These are phyloP conservation scores for Cantharellus anzutake DNA, from an alignment of 768 basidiomycete species.

Conservation along the genomic window DNA sequence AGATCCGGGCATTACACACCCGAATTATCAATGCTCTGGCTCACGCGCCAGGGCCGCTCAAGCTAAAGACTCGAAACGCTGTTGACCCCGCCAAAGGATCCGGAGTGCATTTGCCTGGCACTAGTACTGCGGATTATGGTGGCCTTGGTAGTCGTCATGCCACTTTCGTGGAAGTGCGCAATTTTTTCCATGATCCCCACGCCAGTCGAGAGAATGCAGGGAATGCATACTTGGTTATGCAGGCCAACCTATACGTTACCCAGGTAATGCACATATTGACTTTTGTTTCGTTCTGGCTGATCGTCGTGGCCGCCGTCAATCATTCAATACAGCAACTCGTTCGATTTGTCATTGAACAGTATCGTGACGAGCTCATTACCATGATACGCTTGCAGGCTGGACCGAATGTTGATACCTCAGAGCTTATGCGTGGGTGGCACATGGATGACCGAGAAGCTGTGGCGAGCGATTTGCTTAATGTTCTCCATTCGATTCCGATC, in stretches of 20 bases:
- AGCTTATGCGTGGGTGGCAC: slow-evolving; percentile 8
- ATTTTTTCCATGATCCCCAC: slow-evolving; percentile 83
- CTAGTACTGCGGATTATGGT: slow-evolving; percentile 2
- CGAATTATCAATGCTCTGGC: slow-evolving; percentile 56
- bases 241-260: slow-evolving; percentile 82
- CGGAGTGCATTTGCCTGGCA: neutral
- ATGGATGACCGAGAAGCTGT: slow-evolving; percentile 67
- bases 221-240: slow-evolving; percentile 82
- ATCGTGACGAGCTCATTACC: slow-evolving; percentile 65
- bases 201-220: slow-evolving; percentile 69
- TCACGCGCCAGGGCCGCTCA: slow-evolving; percentile 58
- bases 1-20: slow-evolving; percentile 61
- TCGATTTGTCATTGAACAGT: slow-evolving; percentile 82
- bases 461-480: slow-evolving; percentile 69
- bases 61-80: slow-evolving; percentile 27
- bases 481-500: slow-evolving; percentile 81
- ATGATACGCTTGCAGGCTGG: slow-evolving; percentile 33
- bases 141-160: slow-evolving; percentile 53
- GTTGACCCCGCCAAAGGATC: neutral
- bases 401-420: slow-evolving; percentile 1
- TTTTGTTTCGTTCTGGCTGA: neutral
- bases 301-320: neutral
- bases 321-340: slow-evolving; percentile 53
- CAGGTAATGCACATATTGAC: slow-evolving; percentile 32
- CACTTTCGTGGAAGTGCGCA: slow-evolving; percentile 74